Conservation (phyloP, 2,329 filamentous ascomycete species). For the Pestalotiopsis sp. region DNA sequence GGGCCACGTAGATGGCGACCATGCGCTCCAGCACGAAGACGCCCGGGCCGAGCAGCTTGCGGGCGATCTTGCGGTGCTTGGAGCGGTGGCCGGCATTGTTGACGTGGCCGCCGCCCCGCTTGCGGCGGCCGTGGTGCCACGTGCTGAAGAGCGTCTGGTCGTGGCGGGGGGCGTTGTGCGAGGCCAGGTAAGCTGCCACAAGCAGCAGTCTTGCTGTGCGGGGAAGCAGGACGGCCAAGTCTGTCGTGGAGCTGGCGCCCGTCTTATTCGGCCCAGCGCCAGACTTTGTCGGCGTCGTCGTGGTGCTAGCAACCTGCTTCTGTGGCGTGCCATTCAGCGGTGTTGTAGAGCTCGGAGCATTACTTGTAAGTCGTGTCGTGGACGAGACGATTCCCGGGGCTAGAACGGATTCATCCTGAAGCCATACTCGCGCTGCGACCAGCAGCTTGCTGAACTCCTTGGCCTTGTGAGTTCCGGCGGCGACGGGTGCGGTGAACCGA, state of each 20-base stretch:
- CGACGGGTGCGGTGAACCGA: slow-evolving; percentile 77
- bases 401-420: slow-evolving; percentile 73
- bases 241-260: slow-evolving; percentile 29
- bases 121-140: slow-evolving; percentile 56
- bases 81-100: slow-evolving; percentile 31
- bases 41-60: slow-evolving; percentile 76
- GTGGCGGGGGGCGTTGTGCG: slow-evolving; percentile 75
- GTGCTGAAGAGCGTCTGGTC: slow-evolving; percentile 79
- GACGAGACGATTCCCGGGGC: slow-evolving; percentile 62
- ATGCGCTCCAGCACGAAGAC: slow-evolving; percentile 79
- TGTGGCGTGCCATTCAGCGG: slow-evolving; percentile 15
- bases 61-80: slow-evolving; percentile 72
- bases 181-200: slow-evolving; percentile 78
- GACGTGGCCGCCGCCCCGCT: slow-evolving; percentile 47
- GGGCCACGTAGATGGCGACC: slow-evolving; percentile 74
- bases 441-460: slow-evolving; percentile 86
- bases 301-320: slow-evolving; percentile 13
- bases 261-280: neutral
- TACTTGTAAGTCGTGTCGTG: neutral
- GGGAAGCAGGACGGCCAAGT: slow-evolving; percentile 63
- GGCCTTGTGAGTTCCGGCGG: slow-evolving; percentile 71
- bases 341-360: neutral
- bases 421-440: slow-evolving; percentile 67
- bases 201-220: slow-evolving; percentile 75
- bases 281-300: slow-evolving; percentile 12